Conservation (phyloP, 139 green algal genomes). For the Chlorella sp. region DNA sequence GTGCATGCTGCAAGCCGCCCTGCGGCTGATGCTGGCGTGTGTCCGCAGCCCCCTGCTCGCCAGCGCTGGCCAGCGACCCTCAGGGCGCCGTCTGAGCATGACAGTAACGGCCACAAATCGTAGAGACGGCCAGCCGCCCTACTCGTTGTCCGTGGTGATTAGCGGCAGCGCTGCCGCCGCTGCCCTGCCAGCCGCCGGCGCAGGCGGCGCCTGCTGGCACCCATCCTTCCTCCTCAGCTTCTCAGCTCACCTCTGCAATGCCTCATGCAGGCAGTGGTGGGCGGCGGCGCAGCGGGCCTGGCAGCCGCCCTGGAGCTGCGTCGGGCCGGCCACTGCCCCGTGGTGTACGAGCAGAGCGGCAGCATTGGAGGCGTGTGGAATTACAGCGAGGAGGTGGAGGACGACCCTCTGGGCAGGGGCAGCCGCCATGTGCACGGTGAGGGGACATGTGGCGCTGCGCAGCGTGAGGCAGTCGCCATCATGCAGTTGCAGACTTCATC, state of each 20-base stretch:
- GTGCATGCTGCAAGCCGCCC: no score
- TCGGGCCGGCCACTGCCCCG: slow-evolving; percentile 62
- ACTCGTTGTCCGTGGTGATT: slow-evolving; percentile 13
- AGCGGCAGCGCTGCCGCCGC: background rate
- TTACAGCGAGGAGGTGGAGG: slow-evolving; percentile 54
- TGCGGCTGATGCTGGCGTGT: no score
- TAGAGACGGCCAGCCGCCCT: background rate
- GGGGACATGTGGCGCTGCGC: background rate
- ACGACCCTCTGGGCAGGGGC: slow-evolving; percentile 39
- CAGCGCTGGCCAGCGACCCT: background rate
- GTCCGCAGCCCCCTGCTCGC: background rate
- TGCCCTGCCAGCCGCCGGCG: no score
- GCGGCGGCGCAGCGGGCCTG: slow-evolving; percentile 78
- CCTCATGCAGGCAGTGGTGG: slow-evolving; percentile 71
- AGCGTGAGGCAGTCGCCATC: slow-evolving; percentile 17
- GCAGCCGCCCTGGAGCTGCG: slow-evolving; percentile 69
- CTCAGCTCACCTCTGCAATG: background rate
- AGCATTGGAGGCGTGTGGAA: slow-evolving; percentile 65
- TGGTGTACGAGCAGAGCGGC: slow-evolving; percentile 64
- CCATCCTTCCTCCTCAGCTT: no score
- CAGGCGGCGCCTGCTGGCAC: slow-evolving; percentile 1
- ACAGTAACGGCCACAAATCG: background rate
- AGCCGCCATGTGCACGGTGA: background rate
- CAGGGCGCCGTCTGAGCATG: background rate
- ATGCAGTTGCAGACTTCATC: no score